Evolutionary conservation across 495 filamentous ascomycete genomes (phyloP), one percentile per base, ranked within the genome.

Genomic region (Penicillium argentinense): DNA sequence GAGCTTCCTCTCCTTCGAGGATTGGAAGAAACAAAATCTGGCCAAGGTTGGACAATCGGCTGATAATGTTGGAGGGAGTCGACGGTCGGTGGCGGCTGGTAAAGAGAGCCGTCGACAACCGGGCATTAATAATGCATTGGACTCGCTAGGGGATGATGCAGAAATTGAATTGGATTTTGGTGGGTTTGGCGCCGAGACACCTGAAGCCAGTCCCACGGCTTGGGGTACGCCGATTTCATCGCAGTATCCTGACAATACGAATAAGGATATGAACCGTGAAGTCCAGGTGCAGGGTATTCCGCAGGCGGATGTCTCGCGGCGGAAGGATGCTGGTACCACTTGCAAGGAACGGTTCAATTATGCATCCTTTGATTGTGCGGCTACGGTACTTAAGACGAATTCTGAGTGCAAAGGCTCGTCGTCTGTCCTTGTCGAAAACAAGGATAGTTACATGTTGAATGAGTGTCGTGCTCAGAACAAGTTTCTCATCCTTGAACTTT

Each of bases 401-500:
- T 73, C 78, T 1, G 79, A 89, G 56, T 84, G 84, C 43, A 93
- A 91, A 63, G 89, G 89, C 37, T 77, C 90, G 14, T 93, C 88
- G 25, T 82, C 90, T 14, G 85, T 98, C 14, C 72, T 98, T 16
- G 80, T 95, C 17, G 93, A 98, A 69, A 96, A 96, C 67, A 97
- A 97, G 72, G 93, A 98, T 69, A 91, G 87, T 59, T 98, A 98
- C 63, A 96, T 98, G 93, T 79, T 96, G 24, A 91, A 96, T 29
- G 86, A 91, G 59, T 98, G 93, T 60, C 81, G 80, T 0, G 83
- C 82, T 21, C 74, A 87, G 59, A 92, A 96, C 68, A 97, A 97
- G 67, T 95, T 95, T 66, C 76, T 97, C 42, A 88, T 97, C 51
- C 80, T 98, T 42, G 92, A 98, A 64, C 69, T 86, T 2, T 88